These are phyloP conservation scores for Capsella bursapastoris DNA, from an alignment of 345 rosid species.

Conservation along the genomic window DNA sequence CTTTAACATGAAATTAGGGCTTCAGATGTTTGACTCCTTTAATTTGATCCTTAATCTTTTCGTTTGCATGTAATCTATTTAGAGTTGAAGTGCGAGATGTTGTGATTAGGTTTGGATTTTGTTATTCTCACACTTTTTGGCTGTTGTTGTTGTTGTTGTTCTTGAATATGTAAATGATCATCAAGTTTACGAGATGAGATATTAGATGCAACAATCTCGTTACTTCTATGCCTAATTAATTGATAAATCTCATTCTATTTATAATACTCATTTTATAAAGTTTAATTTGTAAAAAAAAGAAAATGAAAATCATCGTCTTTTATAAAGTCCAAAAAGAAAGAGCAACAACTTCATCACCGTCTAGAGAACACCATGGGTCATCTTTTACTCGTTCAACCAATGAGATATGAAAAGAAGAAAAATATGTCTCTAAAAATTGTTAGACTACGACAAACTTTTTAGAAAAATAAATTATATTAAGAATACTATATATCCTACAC, in stretches of 20 bases:
- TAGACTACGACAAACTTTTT: not conserved
- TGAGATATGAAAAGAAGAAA: constrained; percentile 17
- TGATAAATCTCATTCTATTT: not conserved
- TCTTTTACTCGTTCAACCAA: constrained; percentile 43
- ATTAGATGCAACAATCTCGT: constrained; percentile 33
- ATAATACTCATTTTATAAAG: not conserved
- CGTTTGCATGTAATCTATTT: constrained; percentile 33
- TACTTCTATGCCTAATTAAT: constrained; percentile 11
- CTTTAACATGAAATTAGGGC: constrained; percentile 38
- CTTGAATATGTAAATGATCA: constrained; percentile 20
- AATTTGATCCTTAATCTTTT: constrained; percentile 35
- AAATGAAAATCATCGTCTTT: not conserved
- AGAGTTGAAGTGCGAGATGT: constrained; percentile 23
- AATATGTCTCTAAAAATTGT: constrained; percentile 6
- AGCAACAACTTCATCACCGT: constrained; percentile 34
- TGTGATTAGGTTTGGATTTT: constrained; percentile 32
- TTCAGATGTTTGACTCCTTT: constrained; percentile 36
- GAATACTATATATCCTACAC: not conserved
- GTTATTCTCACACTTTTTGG: constrained; percentile 12
- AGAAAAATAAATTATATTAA: not conserved
- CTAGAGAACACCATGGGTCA: constrained; percentile 38
- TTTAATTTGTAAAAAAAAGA: not conserved
- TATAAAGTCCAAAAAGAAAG: constrained; percentile 10
- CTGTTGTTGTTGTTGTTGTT: not conserved
- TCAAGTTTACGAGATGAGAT: constrained; percentile 12